Evolutionary conservation across 768 basidiomycete genomes (phyloP).

Genomic region (Mrakia gelida): DNA sequence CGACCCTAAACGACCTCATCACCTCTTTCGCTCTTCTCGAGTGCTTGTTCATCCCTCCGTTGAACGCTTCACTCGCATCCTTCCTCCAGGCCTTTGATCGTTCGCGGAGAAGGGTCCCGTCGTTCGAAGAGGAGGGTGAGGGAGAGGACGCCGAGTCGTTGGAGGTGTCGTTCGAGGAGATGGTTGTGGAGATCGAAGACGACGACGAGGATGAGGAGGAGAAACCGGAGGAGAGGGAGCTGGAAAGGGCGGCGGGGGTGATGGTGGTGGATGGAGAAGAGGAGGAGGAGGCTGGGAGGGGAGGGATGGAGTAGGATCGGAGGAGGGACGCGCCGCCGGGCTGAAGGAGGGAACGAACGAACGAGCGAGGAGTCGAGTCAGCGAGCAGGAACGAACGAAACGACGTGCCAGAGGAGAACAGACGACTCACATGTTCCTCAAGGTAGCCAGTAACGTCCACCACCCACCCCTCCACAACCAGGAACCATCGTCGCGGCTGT

Average conservation of each 20-base stretch:
- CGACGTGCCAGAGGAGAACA: conserved; percentile 13
- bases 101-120: background rate
- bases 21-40: conserved; percentile 40
- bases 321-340: conserved; percentile 61
- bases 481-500: conserved; percentile 41
- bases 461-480: conserved; percentile 59
- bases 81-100: conserved; percentile 36
- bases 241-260: background rate
- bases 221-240: conserved; percentile 9
- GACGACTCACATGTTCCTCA: conserved; percentile 59
- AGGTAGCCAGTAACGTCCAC: conserved; percentile 62
- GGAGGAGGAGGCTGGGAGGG: conserved; percentile 27
- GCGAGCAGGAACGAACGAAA: conserved; percentile 21
- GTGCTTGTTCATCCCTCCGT: conserved; percentile 69
- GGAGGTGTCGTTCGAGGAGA: conserved; percentile 35
- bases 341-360: conserved; percentile 43
- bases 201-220: conserved; percentile 8
- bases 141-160: background rate
- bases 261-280: background rate
- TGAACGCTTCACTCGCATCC: conserved; percentile 62
- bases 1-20: background rate
- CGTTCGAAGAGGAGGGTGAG: background rate
- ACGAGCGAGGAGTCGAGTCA: background rate
- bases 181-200: conserved; percentile 35
- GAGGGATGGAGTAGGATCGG: conserved; percentile 50